Percentiles rank a stretch among this genome's conserved stretches.
These are phyloP conservation scores for Cucurbita moschata DNA, from an alignment of 306 rosid species.

Conservation along the genomic window DNA sequence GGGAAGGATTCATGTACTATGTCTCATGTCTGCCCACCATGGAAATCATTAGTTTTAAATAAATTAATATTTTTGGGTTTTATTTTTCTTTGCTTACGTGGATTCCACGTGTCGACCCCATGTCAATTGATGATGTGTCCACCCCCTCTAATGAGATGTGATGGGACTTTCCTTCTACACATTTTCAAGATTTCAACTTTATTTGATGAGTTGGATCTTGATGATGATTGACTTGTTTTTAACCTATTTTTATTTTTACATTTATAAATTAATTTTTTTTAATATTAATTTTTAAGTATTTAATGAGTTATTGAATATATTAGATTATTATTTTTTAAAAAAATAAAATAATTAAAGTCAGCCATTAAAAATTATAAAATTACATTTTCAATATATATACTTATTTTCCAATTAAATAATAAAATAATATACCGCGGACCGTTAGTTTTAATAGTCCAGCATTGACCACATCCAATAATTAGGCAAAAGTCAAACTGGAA, in stretches of 20 bases:
- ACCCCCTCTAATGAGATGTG: not conserved
- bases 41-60: not conserved
- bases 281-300: too few relatives aligned
- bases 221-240: not conserved
- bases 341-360: too few relatives aligned
- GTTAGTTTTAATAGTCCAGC: not conserved
- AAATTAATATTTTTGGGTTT: not conserved
- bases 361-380: too few relatives aligned
- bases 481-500: not conserved
- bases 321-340: too few relatives aligned
- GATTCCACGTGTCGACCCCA: not conserved
- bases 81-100: not conserved
- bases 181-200: not conserved
- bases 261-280: not conserved
- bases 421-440: not conserved
- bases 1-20: not conserved
- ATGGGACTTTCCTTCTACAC: too few relatives aligned
- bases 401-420: not conserved
- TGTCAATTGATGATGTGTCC: not conserved
- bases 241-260: not conserved
- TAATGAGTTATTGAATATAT: too few relatives aligned
- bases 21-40: not conserved
- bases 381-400: too few relatives aligned
- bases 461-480: not conserved
- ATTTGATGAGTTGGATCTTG: too few relatives aligned